Evolutionary conservation across 2,329 filamentous ascomycete genomes (phyloP).

Genomic region (Talaromyces sp.): DNA sequence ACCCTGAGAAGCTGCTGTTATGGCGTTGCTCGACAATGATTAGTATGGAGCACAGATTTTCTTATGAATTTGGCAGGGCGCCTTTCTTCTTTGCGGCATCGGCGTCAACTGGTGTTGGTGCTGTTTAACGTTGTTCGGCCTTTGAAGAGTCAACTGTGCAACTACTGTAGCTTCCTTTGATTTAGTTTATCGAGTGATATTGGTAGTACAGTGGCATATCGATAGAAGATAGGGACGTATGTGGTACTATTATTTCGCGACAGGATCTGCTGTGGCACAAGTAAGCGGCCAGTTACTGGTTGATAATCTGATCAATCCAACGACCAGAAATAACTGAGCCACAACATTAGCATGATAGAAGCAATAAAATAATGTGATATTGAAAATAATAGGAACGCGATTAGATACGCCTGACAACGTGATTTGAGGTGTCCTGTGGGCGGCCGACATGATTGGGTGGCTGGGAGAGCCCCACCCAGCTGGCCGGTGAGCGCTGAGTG

Average conservation of each 20-base stretch:
- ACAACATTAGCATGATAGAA: neutral
- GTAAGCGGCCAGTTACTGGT: neutral
- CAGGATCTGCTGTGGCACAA: neutral
- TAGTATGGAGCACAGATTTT: neutral
- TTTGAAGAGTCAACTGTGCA: too few relatives aligned
- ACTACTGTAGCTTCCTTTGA: too few relatives aligned
- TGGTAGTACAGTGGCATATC: neutral
- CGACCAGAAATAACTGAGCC: neutral
- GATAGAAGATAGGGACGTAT: neutral
- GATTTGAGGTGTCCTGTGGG: too few relatives aligned
- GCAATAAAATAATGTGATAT: neutral
- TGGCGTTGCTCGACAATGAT: too few relatives aligned
- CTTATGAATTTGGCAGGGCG: too few relatives aligned
- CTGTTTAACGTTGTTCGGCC: too few relatives aligned
- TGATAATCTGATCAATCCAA: neutral
- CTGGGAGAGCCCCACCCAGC: neutral
- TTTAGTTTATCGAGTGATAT: neutral
- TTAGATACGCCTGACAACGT: neutral
- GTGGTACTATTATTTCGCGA: neutral
- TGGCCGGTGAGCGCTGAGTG: neutral
- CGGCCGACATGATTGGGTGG: neutral
- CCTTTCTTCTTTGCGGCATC: neutral
- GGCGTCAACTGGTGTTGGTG: too few relatives aligned
- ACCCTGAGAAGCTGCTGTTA: too few relatives aligned
- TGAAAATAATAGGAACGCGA: neutral